These are phyloP conservation scores for Poterioochromonas sp. DNA, from an alignment of 352 stramenopile species.

Conservation along the genomic window DNA sequence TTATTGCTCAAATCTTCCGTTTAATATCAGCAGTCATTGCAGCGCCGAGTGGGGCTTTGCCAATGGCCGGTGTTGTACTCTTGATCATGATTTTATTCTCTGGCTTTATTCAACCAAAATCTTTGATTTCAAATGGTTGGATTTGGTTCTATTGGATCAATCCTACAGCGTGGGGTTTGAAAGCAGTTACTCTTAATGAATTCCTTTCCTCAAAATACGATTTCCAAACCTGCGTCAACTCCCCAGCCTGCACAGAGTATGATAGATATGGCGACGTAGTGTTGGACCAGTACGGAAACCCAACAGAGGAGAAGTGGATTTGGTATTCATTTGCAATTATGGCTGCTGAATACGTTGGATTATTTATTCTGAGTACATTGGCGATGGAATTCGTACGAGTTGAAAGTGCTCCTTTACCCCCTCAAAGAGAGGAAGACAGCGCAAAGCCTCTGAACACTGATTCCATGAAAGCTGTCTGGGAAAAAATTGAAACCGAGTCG, in stretches of 20 bases:
- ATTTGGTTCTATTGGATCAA: slow-evolving; percentile 49
- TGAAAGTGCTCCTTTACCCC: not conserved
- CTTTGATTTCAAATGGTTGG: slow-evolving; percentile 39
- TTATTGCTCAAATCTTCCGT: slow-evolving; percentile 35
- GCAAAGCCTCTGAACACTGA: not conserved
- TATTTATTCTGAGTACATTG: slow-evolving; percentile 29
- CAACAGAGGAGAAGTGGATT: slow-evolving; percentile 36
- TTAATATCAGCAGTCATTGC: not conserved
- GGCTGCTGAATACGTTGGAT: slow-evolving; percentile 34
- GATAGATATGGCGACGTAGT: slow-evolving; percentile 31
- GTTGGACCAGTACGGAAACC: slow-evolving; percentile 31
- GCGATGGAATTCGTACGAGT: slow-evolving; percentile 35
- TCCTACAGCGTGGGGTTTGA: slow-evolving; percentile 41
- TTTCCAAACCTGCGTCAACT: not conserved
- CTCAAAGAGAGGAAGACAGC: not conserved
- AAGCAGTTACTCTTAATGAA: slow-evolving; percentile 29
- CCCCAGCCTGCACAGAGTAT: not conserved
- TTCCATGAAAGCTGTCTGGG: too few species aligned
- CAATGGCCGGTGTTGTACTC: not conserved
- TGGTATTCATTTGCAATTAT: slow-evolving; percentile 34
- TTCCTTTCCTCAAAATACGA: slow-evolving; percentile 15
- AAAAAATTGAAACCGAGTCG: too few species aligned
- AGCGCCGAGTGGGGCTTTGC: not conserved
- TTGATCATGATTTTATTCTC: slow-evolving; percentile 52
- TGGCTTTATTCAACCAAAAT: slow-evolving; percentile 57